These are phyloP conservation scores for Saussurea involucrata DNA, from an alignment of 129 eudicot species.

Conservation along the genomic window DNA sequence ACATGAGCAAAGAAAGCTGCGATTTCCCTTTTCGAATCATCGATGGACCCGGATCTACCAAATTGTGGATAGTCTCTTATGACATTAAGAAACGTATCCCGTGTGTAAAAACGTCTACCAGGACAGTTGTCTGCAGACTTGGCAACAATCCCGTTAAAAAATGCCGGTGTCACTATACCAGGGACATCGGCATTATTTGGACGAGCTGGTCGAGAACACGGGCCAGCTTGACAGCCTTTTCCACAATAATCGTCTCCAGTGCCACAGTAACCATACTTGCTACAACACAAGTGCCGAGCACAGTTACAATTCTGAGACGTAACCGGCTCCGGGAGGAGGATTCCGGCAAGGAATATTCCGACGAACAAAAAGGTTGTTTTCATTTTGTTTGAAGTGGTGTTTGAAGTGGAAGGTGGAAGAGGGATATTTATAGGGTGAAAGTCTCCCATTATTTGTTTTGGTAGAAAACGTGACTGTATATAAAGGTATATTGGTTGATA, in stretches of 20 bases:
- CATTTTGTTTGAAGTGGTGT: neutral
- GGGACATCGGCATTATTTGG: constrained; percentile 5
- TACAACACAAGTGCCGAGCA: constrained; percentile 9
- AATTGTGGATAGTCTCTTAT: constrained; percentile 13
- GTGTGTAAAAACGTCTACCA: constrained; percentile 9
- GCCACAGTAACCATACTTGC: constrained; percentile 21
- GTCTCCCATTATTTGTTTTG: neutral
- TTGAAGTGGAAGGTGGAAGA: neutral
- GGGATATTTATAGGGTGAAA: neutral
- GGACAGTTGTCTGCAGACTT: constrained; percentile 5
- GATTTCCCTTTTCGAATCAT: constrained; percentile 29
- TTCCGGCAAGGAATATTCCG: neutral
- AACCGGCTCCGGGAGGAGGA: neutral
- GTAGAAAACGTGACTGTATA: neutral
- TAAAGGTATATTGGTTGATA: neutral
- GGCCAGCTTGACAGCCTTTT: constrained; percentile 10
- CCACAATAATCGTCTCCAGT: constrained; percentile 9
- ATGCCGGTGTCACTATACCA: constrained; percentile 8
- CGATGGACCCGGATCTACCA: constrained; percentile 24
- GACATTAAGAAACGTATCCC: constrained; percentile 18
- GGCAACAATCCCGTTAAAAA: constrained; percentile 11
- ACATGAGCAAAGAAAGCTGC: constrained; percentile 42
- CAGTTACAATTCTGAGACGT: constrained; percentile 18
- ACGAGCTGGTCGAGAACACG: constrained; percentile 9
- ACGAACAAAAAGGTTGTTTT: neutral